Evolutionary conservation across 192 early-diverging fungal genomes (phyloP), one percentile per base, ranked within the genome.

Genomic region (Thamnidium elegans): DNA sequence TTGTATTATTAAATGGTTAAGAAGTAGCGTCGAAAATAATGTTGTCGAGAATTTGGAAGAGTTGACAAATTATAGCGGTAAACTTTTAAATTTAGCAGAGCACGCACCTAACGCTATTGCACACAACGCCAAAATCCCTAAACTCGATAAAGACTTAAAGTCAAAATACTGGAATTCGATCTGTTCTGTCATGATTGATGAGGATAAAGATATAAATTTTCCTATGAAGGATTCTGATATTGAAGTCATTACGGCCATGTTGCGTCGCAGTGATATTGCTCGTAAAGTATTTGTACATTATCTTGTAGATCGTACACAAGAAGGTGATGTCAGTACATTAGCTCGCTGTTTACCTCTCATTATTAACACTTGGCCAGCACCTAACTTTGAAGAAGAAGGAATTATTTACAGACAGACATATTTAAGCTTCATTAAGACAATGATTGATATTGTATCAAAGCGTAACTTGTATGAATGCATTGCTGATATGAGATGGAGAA

Each of bases 281-380:
- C 71, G 81, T n/a, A 79, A 82, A 65, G 71, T 79, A 53, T 63
- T 75, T 58, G 77, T 71, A 7, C 81, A 83, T 30, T 83, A 83
- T 32, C 68, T 80, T 7, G 65, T 83, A 36, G 76, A 78, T 43
- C 71, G 72, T 19, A 54, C 67, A 0, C 4, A 55, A 1, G 69
- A 77, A 39, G 53, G 50, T 10, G 81, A 83, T 36, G 67, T 83
- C 3, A 50, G 64, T 19, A 67, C 74, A 9, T 55, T 83, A 7
- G 34, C 46, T 6, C 69, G 74, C 20, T 70, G 69, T 8, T 31
- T 83, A 5, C 79, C 79, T 2, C 50, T 58, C 7, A 71, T 83
- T 15, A 43, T 76, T 1, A 54, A 32, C 0, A 78, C 78, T 9
- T 59, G 58, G 58, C 73, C 76, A 0, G 59, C 65, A 5, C 66